phyloP scores from a whole-genome alignment of 2,329 filamentous ascomycete genomes.

The Chrysoporthe austroafricana region DNA sequence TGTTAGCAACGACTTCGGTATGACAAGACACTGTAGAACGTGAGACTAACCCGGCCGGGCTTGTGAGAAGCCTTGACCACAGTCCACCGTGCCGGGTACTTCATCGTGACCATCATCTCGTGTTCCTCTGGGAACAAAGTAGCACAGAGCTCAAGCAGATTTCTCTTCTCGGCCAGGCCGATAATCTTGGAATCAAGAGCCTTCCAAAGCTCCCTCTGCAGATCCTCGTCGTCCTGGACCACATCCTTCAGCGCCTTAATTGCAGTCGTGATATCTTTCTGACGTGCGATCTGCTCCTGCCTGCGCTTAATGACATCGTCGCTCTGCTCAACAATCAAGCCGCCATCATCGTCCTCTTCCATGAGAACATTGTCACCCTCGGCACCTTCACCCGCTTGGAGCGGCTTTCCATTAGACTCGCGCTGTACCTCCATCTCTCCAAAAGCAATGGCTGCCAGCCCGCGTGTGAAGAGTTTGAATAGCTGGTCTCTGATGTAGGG shows the following conservation, averaged over 20 bases:
- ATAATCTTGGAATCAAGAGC: slow-evolving; percentile 53
- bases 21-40: neutral
- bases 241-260: slow-evolving; percentile 52
- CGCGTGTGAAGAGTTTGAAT: slow-evolving; percentile 61
- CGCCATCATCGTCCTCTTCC: slow-evolving; percentile 41
- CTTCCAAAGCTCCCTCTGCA: slow-evolving; percentile 53
- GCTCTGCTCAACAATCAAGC: slow-evolving; percentile 53
- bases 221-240: slow-evolving; percentile 47
- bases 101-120: slow-evolving; percentile 50
- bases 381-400: neutral
- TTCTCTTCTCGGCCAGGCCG: slow-evolving; percentile 52
- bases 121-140: slow-evolving; percentile 54
- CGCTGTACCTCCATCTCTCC: slow-evolving; percentile 49
- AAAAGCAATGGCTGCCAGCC: slow-evolving; percentile 66
- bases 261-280: slow-evolving; percentile 51
- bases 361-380: slow-evolving; percentile 22
- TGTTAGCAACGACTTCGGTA: slow-evolving; percentile 9
- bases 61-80: slow-evolving; percentile 30
- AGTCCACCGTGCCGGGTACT: slow-evolving; percentile 52
- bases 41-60: slow-evolving; percentile 21
- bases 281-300: slow-evolving; percentile 52
- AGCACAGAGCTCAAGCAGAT: slow-evolving; percentile 55
- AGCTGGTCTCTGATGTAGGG: slow-evolving; percentile 65
- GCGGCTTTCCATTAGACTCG: slow-evolving; percentile 17
- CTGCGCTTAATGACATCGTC: slow-evolving; percentile 48